Conservation (phyloP, 164 flowering plant genomes). For the Chloranthus sessilifolius region DNA sequence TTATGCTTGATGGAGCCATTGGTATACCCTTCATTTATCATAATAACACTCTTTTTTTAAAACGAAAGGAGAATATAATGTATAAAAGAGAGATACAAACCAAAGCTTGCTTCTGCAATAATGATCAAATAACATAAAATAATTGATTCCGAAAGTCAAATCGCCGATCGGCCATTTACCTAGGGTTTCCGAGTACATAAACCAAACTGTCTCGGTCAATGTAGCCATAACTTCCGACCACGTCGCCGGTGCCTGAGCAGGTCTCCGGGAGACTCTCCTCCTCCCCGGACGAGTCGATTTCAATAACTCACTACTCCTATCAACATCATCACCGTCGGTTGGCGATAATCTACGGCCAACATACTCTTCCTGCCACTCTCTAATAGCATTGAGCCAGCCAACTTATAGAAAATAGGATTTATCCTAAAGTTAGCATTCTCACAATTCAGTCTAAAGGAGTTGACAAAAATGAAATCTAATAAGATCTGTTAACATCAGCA, state of each 20-base stretch:
- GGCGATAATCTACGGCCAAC: conserved; percentile 57
- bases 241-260: conserved; percentile 89
- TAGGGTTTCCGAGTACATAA: conserved; percentile 87
- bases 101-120: no score
- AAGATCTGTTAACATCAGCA: conserved; percentile 6
- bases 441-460: no score
- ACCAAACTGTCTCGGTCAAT: conserved; percentile 78
- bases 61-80: no score
- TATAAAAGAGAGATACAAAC: no score
- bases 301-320: conserved; percentile 17
- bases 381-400: conserved; percentile 97
- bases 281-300: conserved; percentile 30
- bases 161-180: conserved; percentile 99
- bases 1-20: no score
- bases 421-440: conserved; percentile 17
- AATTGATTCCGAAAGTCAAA: conserved; percentile 94
- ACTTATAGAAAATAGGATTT: conserved; percentile 45
- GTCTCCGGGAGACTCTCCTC: conserved; percentile 43
- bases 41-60: no score
- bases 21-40: no score
- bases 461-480: conserved; percentile 5
- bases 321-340: conserved; percentile 18
- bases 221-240: conserved; percentile 75
- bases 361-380: conserved; percentile 99
- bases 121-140: no score